Base-by-base conservation (phyloP, 805 yeast species). In the Kregervanrija fluxuum region DNA sequence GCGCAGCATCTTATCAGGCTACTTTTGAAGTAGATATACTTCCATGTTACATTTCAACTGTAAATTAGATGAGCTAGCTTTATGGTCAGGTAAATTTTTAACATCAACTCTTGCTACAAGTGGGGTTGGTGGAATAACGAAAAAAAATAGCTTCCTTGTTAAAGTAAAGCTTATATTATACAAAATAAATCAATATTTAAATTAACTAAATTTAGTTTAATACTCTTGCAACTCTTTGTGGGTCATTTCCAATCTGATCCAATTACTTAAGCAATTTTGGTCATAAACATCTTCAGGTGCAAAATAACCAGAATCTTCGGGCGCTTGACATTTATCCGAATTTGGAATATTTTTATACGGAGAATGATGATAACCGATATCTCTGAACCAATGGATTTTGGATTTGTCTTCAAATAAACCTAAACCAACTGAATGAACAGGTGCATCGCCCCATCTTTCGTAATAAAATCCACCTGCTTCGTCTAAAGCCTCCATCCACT, bases 401-500 rank as follows among this genome's bases (percentile, higher is more conserved):
- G 72, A 65, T 56, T 77, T 82, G 55, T 84, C 89, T 17, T 83
- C 86, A 59, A 87, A 85, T 47, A 85, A 60, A 17, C 79, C 79
- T 37, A 85, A 64, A 1, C 90, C 95, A 44, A 87, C 64, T 14
- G 88, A 78, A 59, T 86, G 93, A 2, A 87, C 93, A 1, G 95
- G 95, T 0, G 95, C 95, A 67, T 87, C 95, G 4, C 95, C 95
- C 95, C 95, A 87, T 53, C 95, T 68, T 62, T 89, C 96, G 58
- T 87, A 87, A 60, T 85, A 87, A 57, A 86, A 87, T 11, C 90
- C 90, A 37, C 93, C 93, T 2, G 80, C 68, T n/a, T 69, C 58
- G 48, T 87, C 95, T 40, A 87, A 66, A 52, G 71, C 69, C 38
- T 82, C 70, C 60, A 84, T 75, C 79, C 85, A 87, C 15, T 67